These are phyloP conservation scores for Lasiodiplodia citricola DNA, from an alignment of 2,329 filamentous ascomycete genomes.

Conservation along the genomic window DNA sequence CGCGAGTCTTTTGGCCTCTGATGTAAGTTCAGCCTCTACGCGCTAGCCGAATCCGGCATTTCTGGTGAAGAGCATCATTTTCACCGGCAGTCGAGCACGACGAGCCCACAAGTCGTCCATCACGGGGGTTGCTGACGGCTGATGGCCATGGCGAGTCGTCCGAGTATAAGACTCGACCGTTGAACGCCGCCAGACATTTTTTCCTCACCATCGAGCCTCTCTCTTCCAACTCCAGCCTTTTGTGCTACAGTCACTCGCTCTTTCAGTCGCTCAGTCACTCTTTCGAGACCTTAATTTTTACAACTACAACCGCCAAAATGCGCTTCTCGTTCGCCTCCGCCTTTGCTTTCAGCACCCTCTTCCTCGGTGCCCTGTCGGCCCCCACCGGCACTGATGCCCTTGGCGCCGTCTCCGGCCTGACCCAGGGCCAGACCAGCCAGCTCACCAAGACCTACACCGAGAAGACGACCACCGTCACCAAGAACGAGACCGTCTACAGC, in stretches of 20 bases:
- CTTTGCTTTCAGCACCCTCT: constrained; percentile 26
- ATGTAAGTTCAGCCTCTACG: constrained; percentile 5
- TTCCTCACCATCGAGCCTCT: constrained; percentile 26
- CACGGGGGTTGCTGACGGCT: constrained; percentile 7
- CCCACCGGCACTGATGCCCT: constrained; percentile 19
- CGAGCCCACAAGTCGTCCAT: constrained; percentile 12
- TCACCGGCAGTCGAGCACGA: constrained; percentile 3
- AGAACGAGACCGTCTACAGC: constrained; percentile 21
- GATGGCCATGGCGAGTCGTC: constrained; percentile 20
- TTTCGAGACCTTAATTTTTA: constrained; percentile 21
- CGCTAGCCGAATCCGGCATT: constrained; percentile 9
- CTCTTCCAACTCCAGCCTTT: constrained; percentile 25
- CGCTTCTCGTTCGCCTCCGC: constrained; percentile 25
- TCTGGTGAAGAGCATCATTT: constrained; percentile 27
- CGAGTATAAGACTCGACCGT: constrained; percentile 24
- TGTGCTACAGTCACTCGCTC: constrained; percentile 10
- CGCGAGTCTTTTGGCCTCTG: constrained; percentile 2
- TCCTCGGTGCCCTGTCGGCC: constrained; percentile 26
- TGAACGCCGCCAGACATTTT: constrained; percentile 15
- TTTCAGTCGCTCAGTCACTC: constrained; percentile 24
- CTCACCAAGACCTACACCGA: constrained; percentile 20
- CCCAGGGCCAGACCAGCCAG: neutral
- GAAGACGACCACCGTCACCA: constrained; percentile 23
- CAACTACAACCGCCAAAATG: constrained; percentile 26
- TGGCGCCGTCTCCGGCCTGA: constrained; percentile 1